Percentiles rank a stretch among this genome's conserved stretches.
Evolutionary conservation across 225 moss, liverwort and hornwort species (phyloP).

Genomic region (Bryum argenteum): DNA sequence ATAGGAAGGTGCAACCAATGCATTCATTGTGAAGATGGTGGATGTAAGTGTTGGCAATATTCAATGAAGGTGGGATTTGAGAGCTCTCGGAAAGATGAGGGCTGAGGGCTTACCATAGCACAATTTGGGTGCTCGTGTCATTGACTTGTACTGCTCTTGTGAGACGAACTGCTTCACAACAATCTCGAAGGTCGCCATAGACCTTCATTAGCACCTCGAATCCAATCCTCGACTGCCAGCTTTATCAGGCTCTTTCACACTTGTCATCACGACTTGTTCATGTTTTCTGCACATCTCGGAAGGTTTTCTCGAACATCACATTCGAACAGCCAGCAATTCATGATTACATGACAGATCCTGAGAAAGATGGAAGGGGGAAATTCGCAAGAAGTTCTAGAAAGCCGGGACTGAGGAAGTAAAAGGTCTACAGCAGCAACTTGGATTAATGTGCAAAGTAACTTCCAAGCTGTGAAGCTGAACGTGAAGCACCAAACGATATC

Average conservation of each 20-base stretch:
- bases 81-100: not conserved
- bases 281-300: slow-evolving; percentile 11
- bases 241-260: slow-evolving; percentile 17
- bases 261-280: slow-evolving; percentile 18
- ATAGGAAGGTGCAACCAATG: no score
- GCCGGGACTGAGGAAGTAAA: slow-evolving; percentile 7
- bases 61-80: not conserved
- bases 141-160: slow-evolving; percentile 17
- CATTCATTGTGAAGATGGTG: no score
- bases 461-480: slow-evolving; percentile 1
- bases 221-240: slow-evolving; percentile 3
- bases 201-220: slow-evolving; percentile 19
- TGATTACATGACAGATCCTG: slow-evolving; percentile 10
- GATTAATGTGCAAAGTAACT: slow-evolving; percentile 16
- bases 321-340: not conserved
- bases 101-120: slow-evolving; percentile 25
- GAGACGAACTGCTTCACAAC: slow-evolving; percentile 30
- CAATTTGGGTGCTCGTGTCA: slow-evolving; percentile 18
- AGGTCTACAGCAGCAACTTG: slow-evolving; percentile 11
- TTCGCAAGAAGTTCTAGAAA: not conserved
- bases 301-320: not conserved
- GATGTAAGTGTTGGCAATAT: not conserved
- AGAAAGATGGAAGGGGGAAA: no score
- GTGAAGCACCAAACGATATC: slow-evolving; percentile 24
- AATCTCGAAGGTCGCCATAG: slow-evolving; percentile 32